These are phyloP conservation scores for Eimeria praecox DNA, from an alignment of 169 alveolate genomes.

Conservation along the genomic window DNA sequence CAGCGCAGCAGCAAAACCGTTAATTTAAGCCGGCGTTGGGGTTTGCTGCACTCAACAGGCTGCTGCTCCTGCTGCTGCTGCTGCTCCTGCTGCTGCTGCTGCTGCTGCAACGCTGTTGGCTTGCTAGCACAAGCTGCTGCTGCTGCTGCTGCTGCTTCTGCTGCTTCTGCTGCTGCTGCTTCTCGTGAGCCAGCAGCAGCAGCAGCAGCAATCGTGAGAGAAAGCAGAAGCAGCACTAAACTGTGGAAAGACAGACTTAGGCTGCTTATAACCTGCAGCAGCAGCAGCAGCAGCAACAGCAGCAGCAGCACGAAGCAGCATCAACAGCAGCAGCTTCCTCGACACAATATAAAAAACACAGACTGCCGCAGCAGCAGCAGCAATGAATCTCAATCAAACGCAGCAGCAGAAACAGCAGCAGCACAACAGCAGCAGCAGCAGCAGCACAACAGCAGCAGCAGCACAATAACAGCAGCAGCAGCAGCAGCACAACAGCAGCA, in stretches of 20 bases:
- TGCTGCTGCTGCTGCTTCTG: background rate
- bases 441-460: background rate
- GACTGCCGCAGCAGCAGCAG: conserved; percentile 7
- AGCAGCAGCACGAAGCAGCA: conserved; percentile 7
- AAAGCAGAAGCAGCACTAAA: conserved; percentile 1
- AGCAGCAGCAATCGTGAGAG: background rate
- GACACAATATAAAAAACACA: background rate
- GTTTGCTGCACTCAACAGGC: no score
- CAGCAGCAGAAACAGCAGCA: conserved; percentile 20
- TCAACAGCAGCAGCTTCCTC: background rate
- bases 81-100: conserved; percentile 43
- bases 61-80: conserved; percentile 24
- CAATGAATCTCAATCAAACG: no score
- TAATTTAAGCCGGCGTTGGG: background rate
- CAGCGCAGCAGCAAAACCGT: background rate
- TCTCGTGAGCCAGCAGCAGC: background rate
- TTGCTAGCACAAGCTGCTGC: background rate
- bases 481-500: conserved; percentile 35
- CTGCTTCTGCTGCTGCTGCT: background rate
- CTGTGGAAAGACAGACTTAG: background rate
- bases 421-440: conserved; percentile 22
- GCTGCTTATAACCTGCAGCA: conserved; percentile 3
- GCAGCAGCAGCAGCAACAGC: conserved; percentile 8
- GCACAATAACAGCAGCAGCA: background rate
- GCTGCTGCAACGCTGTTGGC: background rate